Conservation (phyloP, 2,329 filamentous ascomycete genomes). For the Trichoderma brevicompactum region DNA sequence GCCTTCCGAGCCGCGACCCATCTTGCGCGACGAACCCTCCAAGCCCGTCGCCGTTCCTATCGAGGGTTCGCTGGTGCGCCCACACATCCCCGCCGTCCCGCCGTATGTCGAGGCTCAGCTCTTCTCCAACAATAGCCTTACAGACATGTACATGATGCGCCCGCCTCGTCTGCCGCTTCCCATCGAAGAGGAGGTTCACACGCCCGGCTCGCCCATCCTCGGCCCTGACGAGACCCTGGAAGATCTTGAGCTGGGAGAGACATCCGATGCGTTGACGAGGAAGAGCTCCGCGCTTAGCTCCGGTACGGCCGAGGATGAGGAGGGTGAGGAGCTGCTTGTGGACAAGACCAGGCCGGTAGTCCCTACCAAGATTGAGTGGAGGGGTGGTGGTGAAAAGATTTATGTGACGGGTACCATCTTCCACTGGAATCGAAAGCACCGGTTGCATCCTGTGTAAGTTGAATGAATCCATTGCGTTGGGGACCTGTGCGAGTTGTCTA, state of each 20-base stretch:
- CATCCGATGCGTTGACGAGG: slow-evolving; percentile 54
- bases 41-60: slow-evolving; percentile 64
- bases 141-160: slow-evolving; percentile 67
- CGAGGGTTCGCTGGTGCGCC: slow-evolving; percentile 44
- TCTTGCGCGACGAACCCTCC: slow-evolving; percentile 46
- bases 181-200: slow-evolving; percentile 89
- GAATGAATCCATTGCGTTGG: not conserved
- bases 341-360: slow-evolving; percentile 79
- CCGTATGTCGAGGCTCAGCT: slow-evolving; percentile 48
- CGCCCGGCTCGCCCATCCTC: slow-evolving; percentile 87
- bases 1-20: slow-evolving; percentile 36
- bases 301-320: slow-evolving; percentile 74
- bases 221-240: slow-evolving; percentile 66
- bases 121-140: slow-evolving; percentile 60
- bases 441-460: slow-evolving; percentile 81
- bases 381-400: slow-evolving; percentile 79
- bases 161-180: slow-evolving; percentile 89
- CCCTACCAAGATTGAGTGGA: slow-evolving; percentile 86
- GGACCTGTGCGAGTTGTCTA: not conserved
- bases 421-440: slow-evolving; percentile 94
- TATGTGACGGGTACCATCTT: slow-evolving; percentile 98
- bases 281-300: slow-evolving; percentile 64
- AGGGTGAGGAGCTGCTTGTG: slow-evolving; percentile 74
- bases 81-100: slow-evolving; percentile 43
- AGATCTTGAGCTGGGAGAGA: slow-evolving; percentile 57